phyloP scores from a whole-genome alignment of 1,284 basidiomycete species.

The Trichosporon coremiiforme region DNA sequence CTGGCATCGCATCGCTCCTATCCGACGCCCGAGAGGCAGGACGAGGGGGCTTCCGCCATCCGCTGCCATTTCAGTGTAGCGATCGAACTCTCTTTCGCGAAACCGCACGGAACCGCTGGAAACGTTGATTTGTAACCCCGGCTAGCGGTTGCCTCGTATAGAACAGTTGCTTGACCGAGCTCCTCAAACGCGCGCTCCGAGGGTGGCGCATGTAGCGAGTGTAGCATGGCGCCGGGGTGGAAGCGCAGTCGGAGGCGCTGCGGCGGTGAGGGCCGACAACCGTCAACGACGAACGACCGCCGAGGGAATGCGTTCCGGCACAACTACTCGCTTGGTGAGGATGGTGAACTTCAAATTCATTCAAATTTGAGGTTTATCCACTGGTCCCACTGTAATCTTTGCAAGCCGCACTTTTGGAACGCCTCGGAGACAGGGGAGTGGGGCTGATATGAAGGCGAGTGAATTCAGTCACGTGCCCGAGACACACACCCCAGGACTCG shows the following conservation, averaged over 20 bases:
- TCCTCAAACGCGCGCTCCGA: not conserved
- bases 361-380: not conserved
- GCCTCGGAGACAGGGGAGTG: not conserved
- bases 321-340: not conserved
- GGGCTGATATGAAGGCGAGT: not conserved
- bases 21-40: not conserved
- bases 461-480: not conserved
- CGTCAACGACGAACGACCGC: not conserved
- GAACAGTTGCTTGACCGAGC: not conserved
- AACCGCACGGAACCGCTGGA: not conserved
- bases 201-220: not conserved
- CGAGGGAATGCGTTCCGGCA: too few relatives aligned
- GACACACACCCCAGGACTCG: not conserved
- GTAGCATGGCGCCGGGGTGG: not conserved
- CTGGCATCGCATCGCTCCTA: not conserved
- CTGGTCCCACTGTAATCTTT: not conserved
- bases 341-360: not conserved
- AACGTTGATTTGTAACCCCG: not conserved
- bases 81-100: not conserved
- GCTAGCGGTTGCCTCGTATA: not conserved
- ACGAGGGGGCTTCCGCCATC: not conserved
- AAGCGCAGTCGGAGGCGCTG: not conserved
- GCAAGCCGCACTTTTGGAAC: not conserved
- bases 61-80: conserved; percentile 6
- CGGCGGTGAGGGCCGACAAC: not conserved